phyloP scores from a whole-genome alignment of 2,329 filamentous ascomycete species.

The Cytospora schulzeri region DNA sequence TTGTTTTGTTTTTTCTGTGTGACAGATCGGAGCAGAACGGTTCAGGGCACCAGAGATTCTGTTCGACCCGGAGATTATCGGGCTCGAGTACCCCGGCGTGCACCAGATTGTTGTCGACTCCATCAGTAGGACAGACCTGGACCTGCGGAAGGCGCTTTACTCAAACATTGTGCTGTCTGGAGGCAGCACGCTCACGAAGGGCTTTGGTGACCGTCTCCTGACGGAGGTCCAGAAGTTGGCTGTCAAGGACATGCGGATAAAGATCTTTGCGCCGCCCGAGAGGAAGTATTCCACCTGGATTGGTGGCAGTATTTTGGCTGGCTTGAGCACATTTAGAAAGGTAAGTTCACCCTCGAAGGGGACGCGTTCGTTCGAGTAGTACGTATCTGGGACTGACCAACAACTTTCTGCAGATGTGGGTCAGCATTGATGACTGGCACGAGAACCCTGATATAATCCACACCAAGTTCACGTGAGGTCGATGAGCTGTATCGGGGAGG shows the following conservation, averaged over 20 bases:
- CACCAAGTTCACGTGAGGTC: slow-evolving; percentile 82
- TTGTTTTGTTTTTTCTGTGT: not conserved
- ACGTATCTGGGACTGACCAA: not conserved
- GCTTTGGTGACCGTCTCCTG: slow-evolving; percentile 90
- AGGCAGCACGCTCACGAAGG: slow-evolving; percentile 93
- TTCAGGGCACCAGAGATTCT: slow-evolving; percentile 97
- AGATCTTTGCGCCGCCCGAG: slow-evolving; percentile 97
- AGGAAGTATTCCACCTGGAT: slow-evolving; percentile 99
- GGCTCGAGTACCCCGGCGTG: slow-evolving; percentile 92
- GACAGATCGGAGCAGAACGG: slow-evolving; percentile 83
- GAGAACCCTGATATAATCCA: slow-evolving; percentile 99
- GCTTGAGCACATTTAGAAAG: slow-evolving; percentile 97
- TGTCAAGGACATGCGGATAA: slow-evolving; percentile 99
- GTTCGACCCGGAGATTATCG: slow-evolving; percentile 96
- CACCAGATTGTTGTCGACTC: slow-evolving; percentile 98
- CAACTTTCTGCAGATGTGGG: slow-evolving; percentile 83
- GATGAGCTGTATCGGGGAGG: not conserved
- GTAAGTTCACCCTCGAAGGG: slow-evolving; percentile 50
- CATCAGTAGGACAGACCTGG: slow-evolving; percentile 92
- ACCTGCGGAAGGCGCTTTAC: slow-evolving; percentile 90
- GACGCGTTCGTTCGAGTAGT: not conserved
- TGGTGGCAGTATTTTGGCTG: slow-evolving; percentile 93
- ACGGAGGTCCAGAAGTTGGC: slow-evolving; percentile 90
- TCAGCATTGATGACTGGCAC: slow-evolving; percentile 99
- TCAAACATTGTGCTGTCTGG: slow-evolving; percentile 97